These are phyloP conservation scores for Metarhizium anisopliae DNA, from an alignment of 2,329 filamentous ascomycete species.

Conservation along the genomic window DNA sequence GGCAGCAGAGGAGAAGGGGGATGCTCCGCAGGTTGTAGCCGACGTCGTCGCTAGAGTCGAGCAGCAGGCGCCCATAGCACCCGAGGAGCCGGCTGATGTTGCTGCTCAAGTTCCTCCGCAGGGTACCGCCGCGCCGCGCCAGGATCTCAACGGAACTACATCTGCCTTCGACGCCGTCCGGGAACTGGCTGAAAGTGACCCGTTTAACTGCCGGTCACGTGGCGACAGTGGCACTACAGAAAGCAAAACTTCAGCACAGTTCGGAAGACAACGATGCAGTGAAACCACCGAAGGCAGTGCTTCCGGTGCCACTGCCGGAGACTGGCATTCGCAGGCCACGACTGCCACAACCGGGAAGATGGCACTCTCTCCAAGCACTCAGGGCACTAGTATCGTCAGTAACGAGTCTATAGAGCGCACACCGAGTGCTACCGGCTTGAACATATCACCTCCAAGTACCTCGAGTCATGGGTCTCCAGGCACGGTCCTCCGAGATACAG, in stretches of 20 bases:
- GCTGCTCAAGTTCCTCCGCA: neutral
- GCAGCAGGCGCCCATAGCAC: slow-evolving; percentile 10
- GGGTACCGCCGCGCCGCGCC: slow-evolving; percentile 13
- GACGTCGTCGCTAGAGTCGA: slow-evolving; percentile 15
- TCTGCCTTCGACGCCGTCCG: slow-evolving; percentile 37
- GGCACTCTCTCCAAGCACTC: slow-evolving; percentile 55
- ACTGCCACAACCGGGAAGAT: slow-evolving; percentile 56
- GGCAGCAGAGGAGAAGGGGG: slow-evolving; percentile 12
- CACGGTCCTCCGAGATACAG: slow-evolving; percentile 16
- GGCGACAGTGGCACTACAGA: slow-evolving; percentile 21
- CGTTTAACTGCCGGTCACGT: slow-evolving; percentile 30
- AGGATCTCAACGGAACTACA: slow-evolving; percentile 34
- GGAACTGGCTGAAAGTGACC: slow-evolving; percentile 40
- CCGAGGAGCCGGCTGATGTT: slow-evolving; percentile 6
- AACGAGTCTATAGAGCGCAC: slow-evolving; percentile 46
- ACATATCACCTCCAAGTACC: slow-evolving; percentile 27
- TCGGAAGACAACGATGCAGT: slow-evolving; percentile 46
- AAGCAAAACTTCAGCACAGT: slow-evolving; percentile 28
- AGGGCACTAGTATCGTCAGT: slow-evolving; percentile 57
- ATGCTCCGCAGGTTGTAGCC: slow-evolving; percentile 14
- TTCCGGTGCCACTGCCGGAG: slow-evolving; percentile 43
- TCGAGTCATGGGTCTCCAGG: slow-evolving; percentile 18
- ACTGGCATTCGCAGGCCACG: slow-evolving; percentile 55
- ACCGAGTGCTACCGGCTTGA: slow-evolving; percentile 30
- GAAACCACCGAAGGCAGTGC: slow-evolving; percentile 54